Percentiles rank a stretch among this genome's conserved stretches.
Conservation (phyloP, 192 early-diverging fungal species). For the Backusella morwellensis region DNA sequence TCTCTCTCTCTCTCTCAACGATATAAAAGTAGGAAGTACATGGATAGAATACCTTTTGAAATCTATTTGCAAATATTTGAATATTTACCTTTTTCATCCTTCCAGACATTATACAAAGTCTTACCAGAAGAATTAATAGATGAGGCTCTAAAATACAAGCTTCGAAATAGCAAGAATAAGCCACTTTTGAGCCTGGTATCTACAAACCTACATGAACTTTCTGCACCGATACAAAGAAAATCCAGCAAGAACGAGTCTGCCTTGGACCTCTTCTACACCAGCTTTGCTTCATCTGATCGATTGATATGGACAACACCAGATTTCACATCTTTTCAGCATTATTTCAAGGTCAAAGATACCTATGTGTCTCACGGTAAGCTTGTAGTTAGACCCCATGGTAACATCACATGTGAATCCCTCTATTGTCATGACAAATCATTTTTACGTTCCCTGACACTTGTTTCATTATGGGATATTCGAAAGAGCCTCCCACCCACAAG, state of each 20-base stretch:
- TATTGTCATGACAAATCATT: conserved; percentile 3
- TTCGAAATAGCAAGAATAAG: conserved; percentile 12
- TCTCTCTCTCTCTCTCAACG: no score
- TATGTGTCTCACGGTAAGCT: conserved; percentile 38
- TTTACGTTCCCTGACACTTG: conserved; percentile 12
- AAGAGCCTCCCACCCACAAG: conserved; percentile 23
- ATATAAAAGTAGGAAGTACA: not conserved
- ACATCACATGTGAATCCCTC: conserved; percentile 1
- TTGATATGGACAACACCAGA: conserved; percentile 25
- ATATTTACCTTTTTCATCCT: conserved; percentile 24
- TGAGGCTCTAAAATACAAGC: conserved; percentile 19
- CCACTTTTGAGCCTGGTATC: conserved; percentile 24
- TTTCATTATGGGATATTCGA: conserved; percentile 32
- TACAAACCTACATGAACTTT: conserved; percentile 33
- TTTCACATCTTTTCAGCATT: conserved; percentile 9
- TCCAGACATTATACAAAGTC: conserved; percentile 14
- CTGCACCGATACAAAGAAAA: not conserved
- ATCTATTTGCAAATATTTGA: conserved; percentile 23
- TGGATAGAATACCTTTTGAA: conserved; percentile 28
- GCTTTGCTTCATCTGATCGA: conserved; percentile 12
- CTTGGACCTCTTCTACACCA: conserved; percentile 12
- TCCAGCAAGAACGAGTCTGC: conserved; percentile 28
- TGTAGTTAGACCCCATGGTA: conserved; percentile 20
- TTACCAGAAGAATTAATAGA: conserved; percentile 19
- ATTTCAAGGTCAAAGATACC: conserved; percentile 31